These are phyloP conservation scores for Lentinula boryana DNA, from an alignment of 768 basidiomycete species.

Conservation along the genomic window DNA sequence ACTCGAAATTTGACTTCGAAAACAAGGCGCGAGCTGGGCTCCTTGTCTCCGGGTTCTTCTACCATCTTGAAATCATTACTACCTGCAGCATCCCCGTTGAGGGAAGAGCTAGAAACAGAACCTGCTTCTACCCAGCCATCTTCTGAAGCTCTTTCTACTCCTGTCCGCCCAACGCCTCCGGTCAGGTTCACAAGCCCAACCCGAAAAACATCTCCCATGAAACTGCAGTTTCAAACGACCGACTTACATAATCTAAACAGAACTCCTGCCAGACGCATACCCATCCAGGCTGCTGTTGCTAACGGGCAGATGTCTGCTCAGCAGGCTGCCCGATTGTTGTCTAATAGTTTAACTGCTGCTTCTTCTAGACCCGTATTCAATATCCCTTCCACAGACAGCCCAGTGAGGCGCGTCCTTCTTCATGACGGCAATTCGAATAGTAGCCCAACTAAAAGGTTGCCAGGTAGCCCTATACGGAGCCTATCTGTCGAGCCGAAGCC, in stretches of 20 bases:
- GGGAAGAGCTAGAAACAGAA: slow-evolving; percentile 1
- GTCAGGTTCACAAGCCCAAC: slow-evolving; percentile 20
- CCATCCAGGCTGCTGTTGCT: slow-evolving; percentile 44
- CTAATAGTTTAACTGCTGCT: slow-evolving; percentile 15
- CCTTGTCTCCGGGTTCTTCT: slow-evolving; percentile 56
- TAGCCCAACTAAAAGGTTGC: slow-evolving; percentile 22
- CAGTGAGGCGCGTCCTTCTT: slow-evolving; percentile 33
- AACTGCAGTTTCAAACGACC: slow-evolving; percentile 22
- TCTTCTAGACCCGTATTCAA: slow-evolving; percentile 16
- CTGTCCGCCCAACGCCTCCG: slow-evolving; percentile 12
- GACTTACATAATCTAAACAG: slow-evolving; percentile 32
- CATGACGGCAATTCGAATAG: slow-evolving; percentile 27
- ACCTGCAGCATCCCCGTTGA: slow-evolving; percentile 16
- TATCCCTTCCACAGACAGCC: slow-evolving; percentile 31
- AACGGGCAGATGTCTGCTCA: slow-evolving; percentile 45
- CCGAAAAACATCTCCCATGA: slow-evolving; percentile 26
- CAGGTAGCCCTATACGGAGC: slow-evolving; percentile 24
- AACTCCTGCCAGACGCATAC: slow-evolving; percentile 63
- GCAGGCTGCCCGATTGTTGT: slow-evolving; percentile 32
- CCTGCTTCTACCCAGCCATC: slow-evolving; percentile 8
- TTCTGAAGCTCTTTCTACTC: slow-evolving; percentile 4
- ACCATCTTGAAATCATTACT: slow-evolving; percentile 33
- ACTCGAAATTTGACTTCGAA: background rate
- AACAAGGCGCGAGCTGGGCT: slow-evolving; percentile 39
- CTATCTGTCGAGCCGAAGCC: slow-evolving; percentile 28